Evolutionary conservation across 2,329 filamentous ascomycete genomes (phyloP).

Genomic region (Diplocarpon mali): DNA sequence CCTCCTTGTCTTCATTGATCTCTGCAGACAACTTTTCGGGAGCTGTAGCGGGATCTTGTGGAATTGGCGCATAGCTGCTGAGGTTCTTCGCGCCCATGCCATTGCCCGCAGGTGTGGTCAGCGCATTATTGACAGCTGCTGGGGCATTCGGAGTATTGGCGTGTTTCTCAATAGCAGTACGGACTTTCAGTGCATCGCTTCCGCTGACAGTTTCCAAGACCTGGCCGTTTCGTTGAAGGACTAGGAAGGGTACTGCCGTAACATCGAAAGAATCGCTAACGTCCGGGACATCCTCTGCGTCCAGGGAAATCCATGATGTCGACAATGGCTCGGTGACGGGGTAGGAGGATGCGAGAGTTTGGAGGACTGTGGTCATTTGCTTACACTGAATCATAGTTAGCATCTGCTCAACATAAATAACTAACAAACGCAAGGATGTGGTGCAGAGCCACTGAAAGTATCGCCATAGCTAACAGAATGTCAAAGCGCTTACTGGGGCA

Average conservation of each 20-base stretch:
- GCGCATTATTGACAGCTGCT: constrained; percentile 7
- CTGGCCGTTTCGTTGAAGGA: constrained; percentile 64
- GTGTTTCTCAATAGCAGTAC: constrained; percentile 75
- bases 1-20: constrained; percentile 61
- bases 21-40: constrained; percentile 28
- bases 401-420: neutral
- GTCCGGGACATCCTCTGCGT: constrained; percentile 89
- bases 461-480: neutral
- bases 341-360: constrained; percentile 78
- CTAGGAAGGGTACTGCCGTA: constrained; percentile 84
- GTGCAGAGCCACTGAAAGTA: neutral
- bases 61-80: constrained; percentile 18
- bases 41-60: constrained; percentile 18
- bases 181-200: constrained; percentile 77
- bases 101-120: constrained; percentile 26
- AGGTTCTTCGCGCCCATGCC: constrained; percentile 32
- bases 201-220: constrained; percentile 81
- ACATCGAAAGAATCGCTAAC: constrained; percentile 90
- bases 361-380: constrained; percentile 82
- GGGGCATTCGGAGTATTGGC: constrained; percentile 31
- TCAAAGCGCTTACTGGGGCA: constrained; percentile 43
- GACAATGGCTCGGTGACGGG: constrained; percentile 53
- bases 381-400: constrained; percentile 43
- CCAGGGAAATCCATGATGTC: constrained; percentile 78
- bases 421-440: neutral